These are phyloP conservation scores for Pseudocercospora pini-densiflorae DNA, from an alignment of 2,329 filamentous ascomycete species.

Conservation along the genomic window DNA sequence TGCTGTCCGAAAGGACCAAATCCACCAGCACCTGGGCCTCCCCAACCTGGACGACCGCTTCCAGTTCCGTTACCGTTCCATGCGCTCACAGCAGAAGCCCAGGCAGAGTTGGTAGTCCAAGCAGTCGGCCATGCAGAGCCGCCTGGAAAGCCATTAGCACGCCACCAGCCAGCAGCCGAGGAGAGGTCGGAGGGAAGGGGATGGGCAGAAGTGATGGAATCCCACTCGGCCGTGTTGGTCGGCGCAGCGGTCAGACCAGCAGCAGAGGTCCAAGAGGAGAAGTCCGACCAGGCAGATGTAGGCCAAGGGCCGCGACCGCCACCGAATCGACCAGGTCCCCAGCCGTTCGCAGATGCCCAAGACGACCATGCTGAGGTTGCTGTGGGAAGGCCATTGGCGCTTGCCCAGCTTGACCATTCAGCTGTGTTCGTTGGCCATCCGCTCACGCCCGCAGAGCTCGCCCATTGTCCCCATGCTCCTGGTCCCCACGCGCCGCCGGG, in stretches of 20 bases:
- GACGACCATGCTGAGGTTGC: constrained; percentile 34
- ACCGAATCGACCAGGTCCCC: constrained; percentile 16
- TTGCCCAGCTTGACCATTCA: constrained; percentile 30
- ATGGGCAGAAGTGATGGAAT: constrained; percentile 37
- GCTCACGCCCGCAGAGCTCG: constrained; percentile 23
- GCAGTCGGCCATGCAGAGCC: constrained; percentile 27
- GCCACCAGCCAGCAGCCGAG: constrained; percentile 25
- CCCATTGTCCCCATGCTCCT: constrained; percentile 24
- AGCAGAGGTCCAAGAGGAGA: constrained; percentile 32
- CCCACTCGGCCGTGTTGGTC: constrained; percentile 35
- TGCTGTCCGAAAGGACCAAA: constrained; percentile 33
- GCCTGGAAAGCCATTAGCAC: constrained; percentile 25
- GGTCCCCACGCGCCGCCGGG: constrained; percentile 7
- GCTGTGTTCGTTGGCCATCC: constrained; percentile 29
- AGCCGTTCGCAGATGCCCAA: constrained; percentile 35
- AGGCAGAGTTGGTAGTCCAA: constrained; percentile 30
- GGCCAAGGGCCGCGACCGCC: constrained; percentile 20
- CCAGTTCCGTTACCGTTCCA: constrained; percentile 20
- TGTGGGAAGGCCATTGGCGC: constrained; percentile 31
- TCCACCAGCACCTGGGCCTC: constrained; percentile 20
- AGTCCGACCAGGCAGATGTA: constrained; percentile 24
- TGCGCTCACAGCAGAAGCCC: constrained; percentile 26
- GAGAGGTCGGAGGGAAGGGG: constrained; percentile 32
- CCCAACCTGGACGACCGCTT: constrained; percentile 19
- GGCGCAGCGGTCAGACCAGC: constrained; percentile 33